A percentile compares a stretch with the other conserved stretches of the same genome.
phyloP scores from a whole-genome alignment of 2,329 filamentous ascomycete genomes.

The Xylariomycetidae sp. region DNA sequence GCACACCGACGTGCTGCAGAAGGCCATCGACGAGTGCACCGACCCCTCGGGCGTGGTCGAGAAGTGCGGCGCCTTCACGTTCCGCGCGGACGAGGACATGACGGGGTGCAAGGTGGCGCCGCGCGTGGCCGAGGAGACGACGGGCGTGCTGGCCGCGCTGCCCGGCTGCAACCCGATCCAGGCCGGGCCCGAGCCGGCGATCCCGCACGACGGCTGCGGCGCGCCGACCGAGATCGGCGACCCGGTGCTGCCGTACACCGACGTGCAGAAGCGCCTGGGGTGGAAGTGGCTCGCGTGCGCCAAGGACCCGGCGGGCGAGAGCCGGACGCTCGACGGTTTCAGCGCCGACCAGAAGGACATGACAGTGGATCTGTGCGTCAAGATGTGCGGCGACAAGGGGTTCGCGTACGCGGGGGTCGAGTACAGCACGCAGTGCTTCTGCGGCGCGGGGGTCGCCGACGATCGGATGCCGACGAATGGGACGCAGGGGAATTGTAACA shows the following conservation, averaged over 20 bases:
- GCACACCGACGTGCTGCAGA: conserved; percentile 45
- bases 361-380: conserved; percentile 22
- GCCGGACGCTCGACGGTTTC: conserved; percentile 21
- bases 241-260: conserved; percentile 36
- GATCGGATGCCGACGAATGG: conserved; percentile 33
- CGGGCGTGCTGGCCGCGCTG: conserved; percentile 38
- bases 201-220: conserved; percentile 23
- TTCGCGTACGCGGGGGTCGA: conserved; percentile 20
- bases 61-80: conserved; percentile 35
- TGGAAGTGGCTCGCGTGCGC: conserved; percentile 53
- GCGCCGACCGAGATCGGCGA: conserved; percentile 33
- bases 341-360: conserved; percentile 14
- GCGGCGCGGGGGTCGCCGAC: conserved; percentile 20
- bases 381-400: conserved; percentile 12
- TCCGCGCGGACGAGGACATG: conserved; percentile 35
- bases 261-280: conserved; percentile 35
- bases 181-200: conserved; percentile 21
- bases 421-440: conserved; percentile 22
- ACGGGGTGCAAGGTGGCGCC: conserved; percentile 41
- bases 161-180: conserved; percentile 52
- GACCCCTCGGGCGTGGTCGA: conserved; percentile 37
- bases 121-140: conserved; percentile 37
- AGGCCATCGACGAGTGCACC: conserved; percentile 45
- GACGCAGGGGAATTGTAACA: conserved; percentile 37
- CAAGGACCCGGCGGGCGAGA: conserved; percentile 21